phyloP scores from a whole-genome alignment of 352 stramenopile genomes.

The Phytophthora cactorum region DNA sequence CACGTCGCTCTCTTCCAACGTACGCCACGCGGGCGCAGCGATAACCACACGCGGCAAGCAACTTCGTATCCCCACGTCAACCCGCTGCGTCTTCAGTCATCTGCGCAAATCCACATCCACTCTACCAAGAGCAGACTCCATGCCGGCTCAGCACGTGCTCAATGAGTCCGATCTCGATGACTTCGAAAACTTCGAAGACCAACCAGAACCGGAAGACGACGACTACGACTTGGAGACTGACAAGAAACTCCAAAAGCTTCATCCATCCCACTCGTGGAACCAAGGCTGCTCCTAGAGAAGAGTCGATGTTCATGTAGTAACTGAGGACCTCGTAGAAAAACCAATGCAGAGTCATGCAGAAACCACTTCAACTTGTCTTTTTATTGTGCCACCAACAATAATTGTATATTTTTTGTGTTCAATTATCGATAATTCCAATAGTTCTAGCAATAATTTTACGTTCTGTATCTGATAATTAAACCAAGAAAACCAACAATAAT shows the following conservation, averaged over 20 bases:
- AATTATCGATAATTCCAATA: too few species aligned
- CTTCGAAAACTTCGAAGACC: conserved; percentile 1
- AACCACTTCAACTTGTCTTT: conserved; percentile 26
- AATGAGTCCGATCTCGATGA: conserved; percentile 21
- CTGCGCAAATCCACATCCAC: conserved; percentile 7
- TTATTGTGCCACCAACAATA: conserved; percentile 12
- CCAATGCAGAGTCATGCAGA: background rate
- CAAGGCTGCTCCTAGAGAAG: conserved; percentile 6
- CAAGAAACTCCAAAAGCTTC: conserved; percentile 2
- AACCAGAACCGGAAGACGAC: conserved; percentile 24
- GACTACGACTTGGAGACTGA: conserved; percentile 1
- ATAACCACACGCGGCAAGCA: conserved; percentile 23
- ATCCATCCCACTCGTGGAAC: conserved; percentile 9
- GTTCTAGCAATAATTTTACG: too few species aligned
- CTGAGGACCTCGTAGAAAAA: background rate
- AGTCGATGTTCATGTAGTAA: background rate
- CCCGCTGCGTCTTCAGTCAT: background rate
- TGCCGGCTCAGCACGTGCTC: conserved; percentile 8
- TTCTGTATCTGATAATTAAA: too few species aligned
- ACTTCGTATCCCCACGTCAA: conserved; percentile 13
- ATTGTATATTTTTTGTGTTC: too few species aligned
- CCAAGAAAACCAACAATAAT: too few species aligned
- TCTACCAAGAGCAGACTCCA: conserved; percentile 12
- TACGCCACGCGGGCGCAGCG: conserved; percentile 9
- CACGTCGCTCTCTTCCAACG: conserved; percentile 21